Base-by-base conservation (phyloP, 2,329 filamentous ascomycete species). In the Dissoconium aciculare region DNA sequence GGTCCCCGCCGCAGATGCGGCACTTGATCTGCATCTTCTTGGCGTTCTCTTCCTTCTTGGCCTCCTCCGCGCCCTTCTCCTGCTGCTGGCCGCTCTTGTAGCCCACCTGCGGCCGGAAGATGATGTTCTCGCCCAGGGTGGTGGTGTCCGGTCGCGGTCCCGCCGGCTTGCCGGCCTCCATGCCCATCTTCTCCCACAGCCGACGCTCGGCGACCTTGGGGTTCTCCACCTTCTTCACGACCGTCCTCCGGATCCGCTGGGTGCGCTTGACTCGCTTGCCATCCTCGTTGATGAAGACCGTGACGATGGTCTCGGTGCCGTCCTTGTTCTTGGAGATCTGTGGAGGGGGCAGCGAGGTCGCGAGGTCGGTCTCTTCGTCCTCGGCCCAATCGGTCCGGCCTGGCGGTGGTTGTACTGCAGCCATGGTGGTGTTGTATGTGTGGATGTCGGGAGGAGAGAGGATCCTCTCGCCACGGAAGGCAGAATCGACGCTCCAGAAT, bases 11-110 rank as follows among this genome's bases (percentile, higher is more conserved):
- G 66, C 89, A 98, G 57, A 98, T 95, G 70, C 89, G 80, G 63
- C 89, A 98, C 72, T 95, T 95, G 69, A 98, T 91, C 67, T 94
- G 91, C 74, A 94, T 93, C 66, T 94, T 85, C 73, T 89, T 92
- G 53, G 95, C 69, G 50, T 69, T 64, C 40, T 70, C 66, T 55
- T 72, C 69, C 59, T 74, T 67, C 53, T 78, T 73, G 19, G 19
- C 19, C 50, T 78, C 74, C 58, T 81, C 78, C 52, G 69, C 62
- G 50, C 75, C 73, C 63, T 42, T 50, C 56, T 63, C 62, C 49
- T 87, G 80, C 56, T 79, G 79, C 55, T 78, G 77, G 45, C 81
- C 81, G 53, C 80, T 75, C 66, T 85, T 87, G 85, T 84, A 98
- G 69, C 91, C 93, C 49, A 81, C 71, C 55, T 74, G 79, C 23